Evolutionary conservation across 129 eudicot species (phyloP), one percentile per base, ranked within the genome.

Genomic region (Centella asiatica): DNA sequence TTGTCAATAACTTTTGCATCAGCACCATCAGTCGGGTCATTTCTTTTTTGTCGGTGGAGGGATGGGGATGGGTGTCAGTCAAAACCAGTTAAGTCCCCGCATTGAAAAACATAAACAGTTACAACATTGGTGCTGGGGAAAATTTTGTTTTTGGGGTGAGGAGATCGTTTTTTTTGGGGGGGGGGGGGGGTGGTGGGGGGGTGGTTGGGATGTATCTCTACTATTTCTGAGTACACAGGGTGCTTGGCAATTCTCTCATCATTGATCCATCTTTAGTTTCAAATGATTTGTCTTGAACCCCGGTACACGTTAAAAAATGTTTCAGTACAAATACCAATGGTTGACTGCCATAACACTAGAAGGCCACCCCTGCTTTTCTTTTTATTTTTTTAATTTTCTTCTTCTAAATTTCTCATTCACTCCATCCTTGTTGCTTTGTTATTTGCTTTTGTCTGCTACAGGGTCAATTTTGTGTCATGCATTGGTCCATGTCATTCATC

Each of bases 1-100:
- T n/a, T 83, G 88, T 80, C 72, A 40, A 83, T 83, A 76, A 71
- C 87, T 80, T 77, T 65, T 82, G 97, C 94, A 80, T 75, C 84
- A 79, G 82, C 88, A 65, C 81, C 76, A 69, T 66, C 54, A 73
- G 76, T 67, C 44, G 67, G 75, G 45, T 73, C n/a, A n/a, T n/a
- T n/a, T 67, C 44, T 48, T 53, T 49, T 57, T 52, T 44, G 55
- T n/a, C n/a, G n/a, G n/a, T n/a, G n/a, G n/a, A n/a, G n/a, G n/a
- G n/a, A n/a, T n/a, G n/a, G 11, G 18, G 6, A 53, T 5, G 62
- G 76, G 29, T 56, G 65, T 36, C n/a, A 58, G 26, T 7, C 33
- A 53, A 32, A 40, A 64, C 57, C 68, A 63, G 31, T 36, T 23
- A n/a, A n/a, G n/a, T 47, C n/a, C n/a, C n/a, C n/a, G 27, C 46